Evolutionary conservation across 148 eudicot genomes (phyloP).

Genomic region (Rhododendron vialii): DNA sequence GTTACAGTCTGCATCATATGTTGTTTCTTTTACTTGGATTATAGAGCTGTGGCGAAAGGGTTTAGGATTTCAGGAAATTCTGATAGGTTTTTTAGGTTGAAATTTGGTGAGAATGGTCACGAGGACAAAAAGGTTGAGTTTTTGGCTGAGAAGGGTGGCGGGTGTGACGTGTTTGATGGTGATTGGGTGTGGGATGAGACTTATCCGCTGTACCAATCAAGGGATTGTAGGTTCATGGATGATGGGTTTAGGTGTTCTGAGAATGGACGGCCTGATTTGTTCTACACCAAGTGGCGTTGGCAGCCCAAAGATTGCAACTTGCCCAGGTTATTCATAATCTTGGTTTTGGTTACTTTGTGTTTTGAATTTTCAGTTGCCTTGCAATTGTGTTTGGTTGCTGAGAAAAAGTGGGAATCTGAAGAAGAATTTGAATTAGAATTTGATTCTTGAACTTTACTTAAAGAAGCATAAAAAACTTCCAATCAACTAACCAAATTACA

Average conservation of each 20-base stretch:
- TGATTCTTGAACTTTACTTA: not conserved
- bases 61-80: conserved; percentile 27
- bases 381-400: conserved; percentile 5
- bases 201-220: conserved; percentile 74
- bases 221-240: conserved; percentile 69
- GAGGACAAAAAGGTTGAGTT: conserved; percentile 26
- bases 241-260: conserved; percentile 76
- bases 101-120: conserved; percentile 12
- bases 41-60: conserved; percentile 39
- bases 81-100: conserved; percentile 41
- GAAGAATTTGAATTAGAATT: not conserved
- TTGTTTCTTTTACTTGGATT: conserved; percentile 64
- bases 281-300: conserved; percentile 92
- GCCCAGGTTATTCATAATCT: conserved; percentile 55
- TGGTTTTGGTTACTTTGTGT: not conserved
- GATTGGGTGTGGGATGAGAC: conserved; percentile 94
- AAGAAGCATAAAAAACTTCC: not conserved
- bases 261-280: conserved; percentile 73
- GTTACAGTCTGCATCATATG: conserved; percentile 34
- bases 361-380: not conserved
- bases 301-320: conserved; percentile 79
- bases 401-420: not conserved
- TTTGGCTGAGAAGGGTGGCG: conserved; percentile 28
- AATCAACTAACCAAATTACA: not conserved
- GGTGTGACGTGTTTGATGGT: conserved; percentile 79